Evolutionary conservation across 176 grass and related monocot genomes (phyloP).

Genomic region (bread wheat (Triticum aestivum)): DNA sequence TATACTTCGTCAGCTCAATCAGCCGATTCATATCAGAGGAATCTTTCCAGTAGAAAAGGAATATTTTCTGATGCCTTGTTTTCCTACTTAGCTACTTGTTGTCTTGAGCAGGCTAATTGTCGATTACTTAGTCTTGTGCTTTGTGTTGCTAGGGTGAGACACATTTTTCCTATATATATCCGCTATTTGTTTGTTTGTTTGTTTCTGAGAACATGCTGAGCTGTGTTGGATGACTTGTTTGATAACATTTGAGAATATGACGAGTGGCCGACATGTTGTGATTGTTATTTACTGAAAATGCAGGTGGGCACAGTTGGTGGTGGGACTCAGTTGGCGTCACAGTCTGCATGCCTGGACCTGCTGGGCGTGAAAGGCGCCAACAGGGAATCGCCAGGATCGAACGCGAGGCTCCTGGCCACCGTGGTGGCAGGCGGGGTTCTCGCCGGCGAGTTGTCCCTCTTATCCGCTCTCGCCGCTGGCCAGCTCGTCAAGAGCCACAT

Average conservation of each 20-base stretch:
- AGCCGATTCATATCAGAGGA: neutral
- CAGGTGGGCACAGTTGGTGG: slow-evolving; percentile 97
- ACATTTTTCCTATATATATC: neutral
- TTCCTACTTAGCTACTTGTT: neutral
- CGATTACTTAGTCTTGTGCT: neutral
- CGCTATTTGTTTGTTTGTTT: neutral
- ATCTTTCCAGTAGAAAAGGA: neutral
- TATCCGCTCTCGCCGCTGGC: slow-evolving; percentile 80
- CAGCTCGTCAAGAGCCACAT: slow-evolving; percentile 95
- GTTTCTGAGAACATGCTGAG: neutral
- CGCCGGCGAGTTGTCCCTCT: slow-evolving; percentile 85
- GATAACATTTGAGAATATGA: neutral
- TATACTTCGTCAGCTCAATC: neutral
- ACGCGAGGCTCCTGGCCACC: slow-evolving; percentile 78
- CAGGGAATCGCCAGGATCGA: slow-evolving; percentile 62
- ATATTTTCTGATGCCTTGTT: slow-evolving; percentile 22
- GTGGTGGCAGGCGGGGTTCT: slow-evolving; percentile 89
- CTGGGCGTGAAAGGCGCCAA: slow-evolving; percentile 79
- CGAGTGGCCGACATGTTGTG: neutral
- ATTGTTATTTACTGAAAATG: slow-evolving; percentile 11
- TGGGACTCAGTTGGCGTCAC: slow-evolving; percentile 84
- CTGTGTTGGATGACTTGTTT: neutral
- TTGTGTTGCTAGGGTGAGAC: neutral
- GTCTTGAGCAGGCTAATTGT: slow-evolving; percentile 3
- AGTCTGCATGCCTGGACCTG: slow-evolving; percentile 81